Percentiles rank a stretch among this genome's conserved stretches.
Evolutionary conservation across 1,284 basidiomycete genomes (phyloP).

Genomic region (Austroboletus niveus): DNA sequence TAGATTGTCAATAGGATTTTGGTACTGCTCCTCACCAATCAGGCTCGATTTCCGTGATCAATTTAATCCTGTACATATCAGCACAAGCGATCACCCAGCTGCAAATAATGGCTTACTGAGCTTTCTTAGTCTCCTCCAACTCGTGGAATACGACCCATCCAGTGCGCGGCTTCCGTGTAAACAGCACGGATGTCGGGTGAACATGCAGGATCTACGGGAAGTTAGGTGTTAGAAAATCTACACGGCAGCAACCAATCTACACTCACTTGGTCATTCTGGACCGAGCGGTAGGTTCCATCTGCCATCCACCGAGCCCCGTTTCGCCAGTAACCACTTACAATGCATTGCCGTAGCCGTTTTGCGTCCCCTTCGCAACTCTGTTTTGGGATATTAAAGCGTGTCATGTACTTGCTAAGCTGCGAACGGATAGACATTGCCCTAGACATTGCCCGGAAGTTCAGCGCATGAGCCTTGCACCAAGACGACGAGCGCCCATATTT

Average conservation of each 20-base stretch:
- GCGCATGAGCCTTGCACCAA: slow-evolving; percentile 91
- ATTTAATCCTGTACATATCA: slow-evolving; percentile 42
- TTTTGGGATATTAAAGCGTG: slow-evolving; percentile 75
- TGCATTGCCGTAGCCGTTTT: slow-evolving; percentile 75
- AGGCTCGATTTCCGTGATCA: slow-evolving; percentile 60
- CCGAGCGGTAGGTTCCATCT: slow-evolving; percentile 87
- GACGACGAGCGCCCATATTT: slow-evolving; percentile 78
- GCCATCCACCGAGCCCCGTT: slow-evolving; percentile 88
- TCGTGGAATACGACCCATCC: slow-evolving; percentile 97
- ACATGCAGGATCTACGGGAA: slow-evolving; percentile 73
- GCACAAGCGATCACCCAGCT: not conserved
- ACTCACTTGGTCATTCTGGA: slow-evolving; percentile 77
- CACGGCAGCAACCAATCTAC: not conserved
- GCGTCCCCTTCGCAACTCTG: slow-evolving; percentile 86
- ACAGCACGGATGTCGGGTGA: slow-evolving; percentile 93
- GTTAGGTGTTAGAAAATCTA: not conserved
- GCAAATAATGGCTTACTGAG: slow-evolving; percentile 52
- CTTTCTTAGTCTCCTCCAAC: slow-evolving; percentile 93
- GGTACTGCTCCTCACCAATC: slow-evolving; percentile 44
- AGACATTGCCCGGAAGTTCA: slow-evolving; percentile 92
- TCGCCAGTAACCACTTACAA: slow-evolving; percentile 91
- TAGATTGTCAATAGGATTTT: not conserved
- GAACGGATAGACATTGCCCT: slow-evolving; percentile 89
- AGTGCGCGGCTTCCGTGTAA: slow-evolving; percentile 85
- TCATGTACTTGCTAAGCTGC: slow-evolving; percentile 91